Evolutionary conservation across 768 basidiomycete genomes (phyloP).

Genomic region (Trametes sanguinea): DNA sequence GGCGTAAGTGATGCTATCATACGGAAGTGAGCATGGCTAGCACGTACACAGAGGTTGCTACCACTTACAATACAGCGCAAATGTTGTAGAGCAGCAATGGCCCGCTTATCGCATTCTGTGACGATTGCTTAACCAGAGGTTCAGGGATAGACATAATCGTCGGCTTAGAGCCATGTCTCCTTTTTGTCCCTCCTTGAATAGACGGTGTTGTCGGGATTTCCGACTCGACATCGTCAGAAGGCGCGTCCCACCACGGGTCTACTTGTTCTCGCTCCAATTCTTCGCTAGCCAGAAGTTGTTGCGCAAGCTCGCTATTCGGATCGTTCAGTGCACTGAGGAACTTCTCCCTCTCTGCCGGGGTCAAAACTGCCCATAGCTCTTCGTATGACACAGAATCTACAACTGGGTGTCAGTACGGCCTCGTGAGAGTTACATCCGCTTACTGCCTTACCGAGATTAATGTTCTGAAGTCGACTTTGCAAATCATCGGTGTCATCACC

Average conservation of each 20-base stretch:
- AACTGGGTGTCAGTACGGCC: background rate
- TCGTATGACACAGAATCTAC: slow-evolving; percentile 59
- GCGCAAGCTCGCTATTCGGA: slow-evolving; percentile 61
- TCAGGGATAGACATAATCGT: slow-evolving; percentile 48
- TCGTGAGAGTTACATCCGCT: background rate
- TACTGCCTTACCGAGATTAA: slow-evolving; percentile 61
- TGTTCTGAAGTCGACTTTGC: slow-evolving; percentile 48
- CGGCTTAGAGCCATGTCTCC: slow-evolving; percentile 41
- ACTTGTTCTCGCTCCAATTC: slow-evolving; percentile 51
- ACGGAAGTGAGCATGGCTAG: too few species aligned
- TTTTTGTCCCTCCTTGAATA: background rate
- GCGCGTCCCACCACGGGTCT: slow-evolving; percentile 75
- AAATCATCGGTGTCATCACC: slow-evolving; percentile 47
- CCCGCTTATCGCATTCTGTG: slow-evolving; percentile 9
- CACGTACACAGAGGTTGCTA: background rate
- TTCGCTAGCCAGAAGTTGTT: slow-evolving; percentile 58
- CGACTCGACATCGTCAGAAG: slow-evolving; percentile 8
- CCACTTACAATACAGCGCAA: slow-evolving; percentile 62
- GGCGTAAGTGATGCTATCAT: slow-evolving; percentile 54
- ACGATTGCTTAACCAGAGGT: slow-evolving; percentile 42
- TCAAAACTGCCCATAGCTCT: slow-evolving; percentile 62
- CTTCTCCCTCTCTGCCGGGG: slow-evolving; percentile 55
- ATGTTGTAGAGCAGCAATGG: slow-evolving; percentile 66
- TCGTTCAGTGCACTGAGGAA: slow-evolving; percentile 63
- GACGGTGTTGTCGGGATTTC: slow-evolving; percentile 10